Base-by-base conservation (phyloP, 768 basidiomycete species). In the Phanerochaete sordida region DNA sequence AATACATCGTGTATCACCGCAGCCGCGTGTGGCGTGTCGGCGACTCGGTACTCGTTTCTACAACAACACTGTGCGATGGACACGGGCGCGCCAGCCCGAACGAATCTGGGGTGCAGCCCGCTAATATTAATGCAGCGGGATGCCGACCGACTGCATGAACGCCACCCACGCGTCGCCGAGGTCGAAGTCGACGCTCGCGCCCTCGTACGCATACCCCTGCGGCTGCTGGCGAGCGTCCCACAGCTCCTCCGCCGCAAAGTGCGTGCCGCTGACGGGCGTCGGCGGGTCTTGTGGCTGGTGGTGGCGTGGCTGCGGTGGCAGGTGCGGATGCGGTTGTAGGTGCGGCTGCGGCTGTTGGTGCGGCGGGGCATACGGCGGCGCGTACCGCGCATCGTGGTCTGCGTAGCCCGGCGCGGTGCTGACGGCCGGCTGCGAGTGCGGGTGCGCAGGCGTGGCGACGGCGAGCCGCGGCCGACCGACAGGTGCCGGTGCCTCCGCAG, bases 401-500 rank as follows among this genome's bases (percentile, higher is more conserved):
- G n/a, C n/a, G n/a, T n/a, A n/a, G n/a, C n/a, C n/a, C n/a, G n/a
- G n/a, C n/a, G n/a, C n/a, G n/a, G n/a, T n/a, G n/a, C n/a, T n/a
- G n/a, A n/a, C n/a, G n/a, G n/a, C n/a, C n/a, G n/a, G n/a, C n/a
- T n/a, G n/a, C n/a, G 54, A 24, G 5, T 44, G 13, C 24, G 58
- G 16, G 31, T 50, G 44, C 16, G 52, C 39, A 13, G 48, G 15
- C 15, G 58, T 12, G 1, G 45, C 37, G 26, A 45, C 44, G 24
- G 33, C 48, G 21, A 77, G 62, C 26, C 67, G 69, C 19, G 72
- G 73, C 53, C 66, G n/a, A n/a, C n/a, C n/a, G n/a, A n/a, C n/a
- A n/a, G n/a, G n/a, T 65, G 15, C 74, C 76, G 19, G 71, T 73
- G 50, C 2, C 21, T 43, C 23, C 13, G 58, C 3, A 54, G 43